Base-by-base conservation (phyloP, 176 grass and related monocot genomes). In the Triticum monococcum region DNA sequence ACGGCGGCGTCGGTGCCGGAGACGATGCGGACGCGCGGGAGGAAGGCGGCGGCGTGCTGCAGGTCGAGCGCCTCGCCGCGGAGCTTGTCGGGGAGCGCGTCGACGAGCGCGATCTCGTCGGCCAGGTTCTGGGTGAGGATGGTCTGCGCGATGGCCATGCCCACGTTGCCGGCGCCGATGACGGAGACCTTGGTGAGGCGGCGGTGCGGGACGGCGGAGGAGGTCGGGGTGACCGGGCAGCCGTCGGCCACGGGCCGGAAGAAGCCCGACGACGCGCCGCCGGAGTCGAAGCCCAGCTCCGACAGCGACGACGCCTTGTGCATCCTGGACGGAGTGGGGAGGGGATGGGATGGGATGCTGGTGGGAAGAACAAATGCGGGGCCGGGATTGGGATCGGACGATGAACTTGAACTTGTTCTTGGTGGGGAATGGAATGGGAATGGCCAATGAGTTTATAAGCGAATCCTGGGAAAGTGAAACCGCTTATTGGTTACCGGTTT, bases 111-210 rank as follows among this genome's bases (percentile, higher is more conserved):
- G 80, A 98, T 93, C 91, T 98, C 96, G 83, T 94, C 96, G 25
- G 91, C 93, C 0, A 98, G 67, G 68, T 94, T 88, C 2, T 91
- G 91, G 2, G 96, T 96, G 4, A 98, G 91, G 84, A 98, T 94
- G 16, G 96, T 98, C 87, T 98, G 96, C 54, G 92, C 96, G 89
- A 98, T 98, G 10, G 96, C 96, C 96, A 98, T 98, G 46, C 96
- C 96, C 20, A 98, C 96, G 75, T 98, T 98, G 38, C 96, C 96
- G 8, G 81, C 87, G 43, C 96, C 96, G 48, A 98, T 83, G 0
- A 98, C 86, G 7, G 96, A 92, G 11, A 98, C 66, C 74, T 98
- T 98, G 24, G 80, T 94, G 22, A 87, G 87, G 4, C 91, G 77
- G 1, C 43, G 72, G 41, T 70, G 68, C 33, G 68, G 56, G 56